Conservation (phyloP, 768 basidiomycete species). For the Leucocoprinus sp. region DNA sequence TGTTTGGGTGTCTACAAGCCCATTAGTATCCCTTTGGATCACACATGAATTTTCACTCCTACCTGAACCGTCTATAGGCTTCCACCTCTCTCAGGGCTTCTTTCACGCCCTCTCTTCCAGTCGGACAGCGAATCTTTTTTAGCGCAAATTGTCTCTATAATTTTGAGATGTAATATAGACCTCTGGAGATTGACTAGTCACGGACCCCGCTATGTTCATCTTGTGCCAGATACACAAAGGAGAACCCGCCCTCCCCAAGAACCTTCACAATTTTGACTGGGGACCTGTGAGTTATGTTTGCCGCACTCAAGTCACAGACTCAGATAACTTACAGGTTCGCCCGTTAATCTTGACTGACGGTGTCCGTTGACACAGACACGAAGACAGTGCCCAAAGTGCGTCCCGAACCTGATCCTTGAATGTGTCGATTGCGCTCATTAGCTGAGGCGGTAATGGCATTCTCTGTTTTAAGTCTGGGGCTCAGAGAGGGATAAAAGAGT, state of each 20-base stretch:
- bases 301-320: not conserved
- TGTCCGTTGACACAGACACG: constrained; percentile 72
- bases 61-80: constrained; percentile 93
- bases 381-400: constrained; percentile 72
- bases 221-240: constrained; percentile 83
- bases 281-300: not conserved
- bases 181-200: constrained; percentile 8
- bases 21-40: constrained; percentile 2
- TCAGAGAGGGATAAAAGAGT: not conserved
- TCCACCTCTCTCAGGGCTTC: constrained; percentile 87
- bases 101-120: constrained; percentile 79
- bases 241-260: constrained; percentile 94
- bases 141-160: constrained; percentile 82
- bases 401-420: constrained; percentile 74
- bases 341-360: constrained; percentile 95
- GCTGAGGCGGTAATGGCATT: constrained; percentile 29
- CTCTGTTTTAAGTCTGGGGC: not conserved
- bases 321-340: constrained; percentile 61
- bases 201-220: constrained; percentile 79
- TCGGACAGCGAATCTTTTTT: constrained; percentile 94
- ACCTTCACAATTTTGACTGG: constrained; percentile 85
- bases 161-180: not conserved
- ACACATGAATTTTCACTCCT: constrained; percentile 19
- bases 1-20: constrained; percentile 79
- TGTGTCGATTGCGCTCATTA: constrained; percentile 43